Conservation (phyloP, 202 grass and related monocot species). For the Brachypodium distachyon region DNA sequence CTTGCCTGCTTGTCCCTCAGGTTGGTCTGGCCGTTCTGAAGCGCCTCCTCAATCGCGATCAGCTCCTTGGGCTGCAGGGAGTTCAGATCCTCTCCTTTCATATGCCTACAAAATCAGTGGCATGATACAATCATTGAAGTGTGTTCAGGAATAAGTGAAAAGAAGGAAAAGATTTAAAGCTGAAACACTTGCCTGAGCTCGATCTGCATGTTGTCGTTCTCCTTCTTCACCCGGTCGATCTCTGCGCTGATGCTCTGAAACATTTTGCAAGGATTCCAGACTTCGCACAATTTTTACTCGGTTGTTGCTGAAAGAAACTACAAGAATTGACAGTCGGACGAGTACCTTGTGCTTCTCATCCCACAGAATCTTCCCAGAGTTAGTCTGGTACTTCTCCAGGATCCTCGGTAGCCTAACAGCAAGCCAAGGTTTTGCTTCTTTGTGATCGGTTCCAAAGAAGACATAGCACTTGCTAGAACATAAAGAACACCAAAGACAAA, state of each 20-base stretch:
- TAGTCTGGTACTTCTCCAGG: constrained; percentile 94
- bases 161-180: neutral
- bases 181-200: constrained; percentile 64
- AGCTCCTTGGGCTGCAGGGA: constrained; percentile 78
- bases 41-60: constrained; percentile 75
- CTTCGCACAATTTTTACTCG: neutral
- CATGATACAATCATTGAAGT: neutral
- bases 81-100: constrained; percentile 91
- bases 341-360: constrained; percentile 87
- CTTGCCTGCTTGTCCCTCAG: constrained; percentile 49
- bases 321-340: neutral
- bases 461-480: neutral
- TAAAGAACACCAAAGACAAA: neutral
- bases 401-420: constrained; percentile 56
- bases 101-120: constrained; percentile 35
- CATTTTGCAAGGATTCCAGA: neutral
- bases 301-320: neutral
- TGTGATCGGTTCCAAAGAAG: neutral
- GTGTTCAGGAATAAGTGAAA: neutral
- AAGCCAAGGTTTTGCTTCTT: neutral
- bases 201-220: constrained; percentile 98
- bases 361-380: constrained; percentile 88
- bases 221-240: constrained; percentile 87
- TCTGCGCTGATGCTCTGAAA: constrained; percentile 79
- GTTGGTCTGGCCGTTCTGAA: constrained; percentile 50